Evolutionary conservation across 495 filamentous ascomycete genomes (phyloP), one percentile per base, ranked within the genome.

Genomic region (Echria macrotheca): DNA sequence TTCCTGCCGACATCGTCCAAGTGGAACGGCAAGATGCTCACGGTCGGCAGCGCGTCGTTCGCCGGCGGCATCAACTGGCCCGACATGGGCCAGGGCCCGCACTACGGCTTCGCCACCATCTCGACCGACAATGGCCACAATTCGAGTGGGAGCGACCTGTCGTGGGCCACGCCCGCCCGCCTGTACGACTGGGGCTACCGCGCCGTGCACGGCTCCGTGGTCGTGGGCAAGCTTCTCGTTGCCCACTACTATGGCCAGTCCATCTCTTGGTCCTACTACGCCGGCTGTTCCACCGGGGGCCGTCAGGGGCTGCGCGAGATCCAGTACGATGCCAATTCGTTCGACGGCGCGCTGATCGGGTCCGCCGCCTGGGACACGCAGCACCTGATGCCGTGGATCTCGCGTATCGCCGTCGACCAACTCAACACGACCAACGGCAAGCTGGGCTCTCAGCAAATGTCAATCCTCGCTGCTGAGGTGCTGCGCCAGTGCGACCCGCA

Each of bases 401-500:
- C 65, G n/a, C 57, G 66, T 36, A 54, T 70, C 7, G 66, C 64
- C 1, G 56, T 54, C 7, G 66, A 60, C 53, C 70, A 74, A 44
- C 61, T 72, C 45, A 67, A 69, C 0, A 59, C 64, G 5, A 58
- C 63, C 5, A 58, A 70, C 0, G 74, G 71, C 12, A 80, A 77
- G 42, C 75, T 88, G 4, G 60, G 74, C 2, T 48, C 73, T 24
- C 57, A 64, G 0, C 61, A 77, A 15, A 80, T 83, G 60, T 58
- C 64, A 0, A 59, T 71, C 4, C 75, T 85, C 26, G 75, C 73
- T 10, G 64, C 72, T 0, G 81, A 84, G 52, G 72, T 86, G 19
- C 26, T 85, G 8, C 70, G 71, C 0, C 83, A 88, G 54, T 89
- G 85, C 49, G 84, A 89, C 55, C 53, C 44, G 4, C 63, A 78